Evolutionary conservation across 1,139 yeast genomes (phyloP).

Genomic region (Nakaseomyces nivariensis): DNA sequence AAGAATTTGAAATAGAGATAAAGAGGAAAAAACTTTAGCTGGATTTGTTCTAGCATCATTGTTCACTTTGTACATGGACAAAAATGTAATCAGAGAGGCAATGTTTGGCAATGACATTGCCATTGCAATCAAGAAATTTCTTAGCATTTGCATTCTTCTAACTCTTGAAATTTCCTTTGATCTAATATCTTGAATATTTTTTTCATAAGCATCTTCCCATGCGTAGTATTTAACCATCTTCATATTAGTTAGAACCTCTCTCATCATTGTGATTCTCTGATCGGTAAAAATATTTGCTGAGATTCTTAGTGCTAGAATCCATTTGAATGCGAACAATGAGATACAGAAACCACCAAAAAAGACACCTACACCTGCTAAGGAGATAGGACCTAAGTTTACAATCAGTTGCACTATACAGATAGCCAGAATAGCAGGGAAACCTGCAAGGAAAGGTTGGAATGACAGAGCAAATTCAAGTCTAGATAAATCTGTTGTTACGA

Average conservation of each 20-base stretch:
- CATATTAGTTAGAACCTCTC: slow-evolving; percentile 43
- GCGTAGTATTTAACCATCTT: slow-evolving; percentile 47
- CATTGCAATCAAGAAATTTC: slow-evolving; percentile 51
- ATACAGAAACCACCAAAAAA: slow-evolving; percentile 32
- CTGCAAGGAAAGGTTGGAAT: slow-evolving; percentile 56
- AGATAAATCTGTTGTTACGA: slow-evolving; percentile 71
- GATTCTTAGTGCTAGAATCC: slow-evolving; percentile 37
- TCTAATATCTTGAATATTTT: slow-evolving; percentile 37
- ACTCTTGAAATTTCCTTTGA: slow-evolving; percentile 39
- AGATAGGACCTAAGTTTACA: slow-evolving; percentile 62
- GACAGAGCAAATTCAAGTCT: slow-evolving; percentile 69
- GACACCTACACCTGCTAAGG: slow-evolving; percentile 57
- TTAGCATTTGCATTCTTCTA: slow-evolving; percentile 41
- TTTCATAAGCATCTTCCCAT: slow-evolving; percentile 52
- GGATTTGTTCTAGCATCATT: slow-evolving; percentile 41
- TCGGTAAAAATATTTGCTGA: slow-evolving; percentile 42
- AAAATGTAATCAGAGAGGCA: slow-evolving; percentile 65
- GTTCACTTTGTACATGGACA: slow-evolving; percentile 50
- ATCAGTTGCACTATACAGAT: slow-evolving; percentile 56
- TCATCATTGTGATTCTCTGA: slow-evolving; percentile 39
- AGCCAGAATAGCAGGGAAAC: slow-evolving; percentile 52
- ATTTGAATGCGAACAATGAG: slow-evolving; percentile 32
- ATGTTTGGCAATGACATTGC: slow-evolving; percentile 53
- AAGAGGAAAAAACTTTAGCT: slow-evolving; percentile 69
- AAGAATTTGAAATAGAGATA: slow-evolving; percentile 63